Evolutionary conservation across 2,329 filamentous ascomycete genomes (phyloP).

Genomic region (Penicillium sp.): DNA sequence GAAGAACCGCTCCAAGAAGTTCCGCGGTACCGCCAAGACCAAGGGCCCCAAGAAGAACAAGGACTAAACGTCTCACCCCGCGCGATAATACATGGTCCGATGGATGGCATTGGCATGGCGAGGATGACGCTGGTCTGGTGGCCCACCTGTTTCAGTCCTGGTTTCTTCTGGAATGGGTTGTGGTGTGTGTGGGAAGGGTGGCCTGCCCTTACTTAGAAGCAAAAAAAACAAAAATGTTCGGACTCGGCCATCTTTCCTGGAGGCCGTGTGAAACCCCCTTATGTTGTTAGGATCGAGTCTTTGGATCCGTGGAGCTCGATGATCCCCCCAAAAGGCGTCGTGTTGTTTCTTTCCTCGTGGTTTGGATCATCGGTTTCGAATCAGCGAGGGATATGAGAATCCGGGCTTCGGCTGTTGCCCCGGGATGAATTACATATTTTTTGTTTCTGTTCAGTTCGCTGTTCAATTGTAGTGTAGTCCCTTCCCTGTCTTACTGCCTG

Average conservation of each 20-base stretch:
- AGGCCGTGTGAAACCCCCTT: background rate
- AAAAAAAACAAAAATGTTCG: conserved; percentile 9
- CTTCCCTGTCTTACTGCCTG: background rate
- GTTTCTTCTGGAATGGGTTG: conserved; percentile 9
- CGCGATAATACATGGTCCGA: conserved; percentile 15
- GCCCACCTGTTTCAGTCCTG: conserved; percentile 20
- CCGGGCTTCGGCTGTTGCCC: conserved; percentile 26
- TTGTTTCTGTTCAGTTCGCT: conserved; percentile 22
- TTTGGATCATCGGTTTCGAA: conserved; percentile 23
- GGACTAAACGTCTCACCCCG: conserved; percentile 59
- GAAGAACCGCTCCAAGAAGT: conserved; percentile 99
- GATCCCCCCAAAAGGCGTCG: conserved; percentile 24
- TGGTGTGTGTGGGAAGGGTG: conserved; percentile 6
- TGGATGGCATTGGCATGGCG: conserved; percentile 13
- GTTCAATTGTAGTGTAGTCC: background rate
- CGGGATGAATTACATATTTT: conserved; percentile 27
- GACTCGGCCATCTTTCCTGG: conserved; percentile 5
- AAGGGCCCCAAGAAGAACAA: conserved; percentile 94
- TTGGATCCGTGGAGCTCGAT: conserved; percentile 10
- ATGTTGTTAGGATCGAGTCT: background rate
- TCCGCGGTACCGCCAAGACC: conserved; percentile 96
- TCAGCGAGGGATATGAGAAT: conserved; percentile 25
- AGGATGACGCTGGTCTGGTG: conserved; percentile 29
- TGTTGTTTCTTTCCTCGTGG: conserved; percentile 22
- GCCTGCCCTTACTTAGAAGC: background rate